A percentile compares a stretch with the other conserved stretches of the same genome.
These are phyloP conservation scores for Saturnispora saitoi DNA, from an alignment of 805 yeast species.

Conservation along the genomic window DNA sequence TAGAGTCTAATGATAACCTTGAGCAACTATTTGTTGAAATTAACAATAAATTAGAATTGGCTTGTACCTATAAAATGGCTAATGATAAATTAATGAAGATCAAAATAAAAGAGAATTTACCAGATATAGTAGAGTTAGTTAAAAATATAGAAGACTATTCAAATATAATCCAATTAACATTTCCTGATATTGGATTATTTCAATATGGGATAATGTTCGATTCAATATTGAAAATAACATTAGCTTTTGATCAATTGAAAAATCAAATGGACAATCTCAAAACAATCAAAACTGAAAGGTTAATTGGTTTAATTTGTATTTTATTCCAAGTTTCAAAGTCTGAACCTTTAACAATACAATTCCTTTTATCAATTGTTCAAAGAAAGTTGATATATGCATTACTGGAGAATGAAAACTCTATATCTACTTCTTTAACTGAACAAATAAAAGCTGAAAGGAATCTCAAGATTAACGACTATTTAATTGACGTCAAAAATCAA, in stretches of 20 bases:
- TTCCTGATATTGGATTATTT: constrained; percentile 23
- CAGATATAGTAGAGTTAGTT: constrained; percentile 11
- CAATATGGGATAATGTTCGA: constrained; percentile 27
- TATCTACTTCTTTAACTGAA: constrained; percentile 9
- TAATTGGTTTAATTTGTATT: constrained; percentile 23
- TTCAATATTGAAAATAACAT: constrained; percentile 19
- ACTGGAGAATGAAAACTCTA: constrained; percentile 5
- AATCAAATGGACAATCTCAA: constrained; percentile 8
- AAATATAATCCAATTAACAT: constrained; percentile 18
- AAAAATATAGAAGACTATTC: constrained; percentile 20
- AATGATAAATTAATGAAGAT: constrained; percentile 14
- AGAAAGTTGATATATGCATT: constrained; percentile 23
- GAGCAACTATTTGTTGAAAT: constrained; percentile 15
- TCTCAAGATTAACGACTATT: constrained; percentile 12
- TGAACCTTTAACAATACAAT: constrained; percentile 18
- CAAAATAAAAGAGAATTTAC: constrained; percentile 13
- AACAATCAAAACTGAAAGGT: constrained; percentile 9
- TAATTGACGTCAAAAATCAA: constrained; percentile 35
- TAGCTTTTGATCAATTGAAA: constrained; percentile 18
- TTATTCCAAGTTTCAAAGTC: constrained; percentile 21
- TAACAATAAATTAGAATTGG: constrained; percentile 18
- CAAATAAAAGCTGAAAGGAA: constrained; percentile 11
- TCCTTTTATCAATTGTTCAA: constrained; percentile 21
- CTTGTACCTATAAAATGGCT: constrained; percentile 25
- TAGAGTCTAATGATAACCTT: constrained; percentile 12